phyloP scores from a whole-genome alignment of 768 basidiomycete species.

The Lentinula aciculospora region DNA sequence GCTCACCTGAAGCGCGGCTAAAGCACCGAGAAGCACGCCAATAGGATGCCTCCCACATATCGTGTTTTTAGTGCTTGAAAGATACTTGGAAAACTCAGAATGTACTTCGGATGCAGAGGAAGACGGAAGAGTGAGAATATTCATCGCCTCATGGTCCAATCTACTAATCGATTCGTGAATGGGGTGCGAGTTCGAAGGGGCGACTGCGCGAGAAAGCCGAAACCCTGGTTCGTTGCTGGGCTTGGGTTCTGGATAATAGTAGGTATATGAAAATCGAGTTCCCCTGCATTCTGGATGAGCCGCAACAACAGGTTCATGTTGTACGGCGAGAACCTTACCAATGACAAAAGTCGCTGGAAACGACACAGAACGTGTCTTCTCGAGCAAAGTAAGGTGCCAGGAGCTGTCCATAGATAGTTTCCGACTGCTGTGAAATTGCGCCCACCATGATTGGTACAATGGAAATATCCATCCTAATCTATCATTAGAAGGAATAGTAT shows the following conservation, averaged over 20 bases:
- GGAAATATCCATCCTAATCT: constrained; percentile 58
- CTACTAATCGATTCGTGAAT: constrained; percentile 81
- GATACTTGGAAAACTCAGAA: constrained; percentile 57
- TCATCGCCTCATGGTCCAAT: constrained; percentile 86
- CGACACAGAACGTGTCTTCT: constrained; percentile 79
- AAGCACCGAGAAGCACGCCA: constrained; percentile 80
- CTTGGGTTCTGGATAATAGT: constrained; percentile 69
- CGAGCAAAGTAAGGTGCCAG: constrained; percentile 77
- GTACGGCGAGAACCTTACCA: constrained; percentile 57
- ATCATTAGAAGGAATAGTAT: not conserved
- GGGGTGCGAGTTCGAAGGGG: constrained; percentile 44
- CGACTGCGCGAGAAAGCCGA: constrained; percentile 40
- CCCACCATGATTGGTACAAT: constrained; percentile 93
- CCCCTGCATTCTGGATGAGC: constrained; percentile 49
- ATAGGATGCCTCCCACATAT: constrained; percentile 98
- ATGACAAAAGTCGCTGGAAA: constrained; percentile 97
- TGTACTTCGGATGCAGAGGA: constrained; percentile 45
- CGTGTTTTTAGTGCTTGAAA: constrained; percentile 79
- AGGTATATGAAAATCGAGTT: constrained; percentile 78
- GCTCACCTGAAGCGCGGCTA: constrained; percentile 50
- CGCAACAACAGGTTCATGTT: not conserved
- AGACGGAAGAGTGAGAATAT: constrained; percentile 54
- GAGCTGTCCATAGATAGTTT: constrained; percentile 59
- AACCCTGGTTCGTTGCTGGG: constrained; percentile 40
- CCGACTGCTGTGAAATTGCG: constrained; percentile 52